Evolutionary conservation across 2,329 filamentous ascomycete species (phyloP).

Genomic region (Colletotrichum shisoi): DNA sequence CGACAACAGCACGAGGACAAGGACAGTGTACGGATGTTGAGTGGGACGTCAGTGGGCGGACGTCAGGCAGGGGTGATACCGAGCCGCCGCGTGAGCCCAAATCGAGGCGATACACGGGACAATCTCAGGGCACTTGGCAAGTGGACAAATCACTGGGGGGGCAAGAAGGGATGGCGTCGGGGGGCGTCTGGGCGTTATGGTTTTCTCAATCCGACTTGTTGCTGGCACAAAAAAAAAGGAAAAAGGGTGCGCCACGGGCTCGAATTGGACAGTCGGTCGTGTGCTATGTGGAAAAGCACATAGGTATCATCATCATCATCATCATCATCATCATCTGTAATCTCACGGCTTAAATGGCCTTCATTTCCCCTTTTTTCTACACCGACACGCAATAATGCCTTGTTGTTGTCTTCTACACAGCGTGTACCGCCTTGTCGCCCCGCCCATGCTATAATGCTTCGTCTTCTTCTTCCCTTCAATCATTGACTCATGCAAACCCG

Average conservation of each 20-base stretch:
- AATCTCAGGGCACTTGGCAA: background rate
- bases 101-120: background rate
- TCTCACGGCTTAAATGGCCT: conserved; percentile 2
- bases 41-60: background rate
- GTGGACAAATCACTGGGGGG: background rate
- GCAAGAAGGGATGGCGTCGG: background rate
- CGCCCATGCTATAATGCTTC: conserved; percentile 18
- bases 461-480: background rate
- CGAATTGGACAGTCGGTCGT: background rate
- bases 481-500: conserved; percentile 10
- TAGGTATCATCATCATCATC: no score
- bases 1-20: background rate
- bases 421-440: background rate
- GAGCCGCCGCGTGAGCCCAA: background rate
- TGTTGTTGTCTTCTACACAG: conserved; percentile 1
- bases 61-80: no score
- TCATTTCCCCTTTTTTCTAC: conserved; percentile 9
- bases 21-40: background rate
- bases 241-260: background rate
- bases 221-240: background rate
- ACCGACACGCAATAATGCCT: background rate
- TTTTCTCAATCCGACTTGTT: background rate
- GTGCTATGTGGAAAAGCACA: background rate
- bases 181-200: conserved; percentile 11
- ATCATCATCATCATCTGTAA: background rate